Evolutionary conservation across 495 filamentous ascomycete genomes (phyloP).

Genomic region (Penicillium daleae): DNA sequence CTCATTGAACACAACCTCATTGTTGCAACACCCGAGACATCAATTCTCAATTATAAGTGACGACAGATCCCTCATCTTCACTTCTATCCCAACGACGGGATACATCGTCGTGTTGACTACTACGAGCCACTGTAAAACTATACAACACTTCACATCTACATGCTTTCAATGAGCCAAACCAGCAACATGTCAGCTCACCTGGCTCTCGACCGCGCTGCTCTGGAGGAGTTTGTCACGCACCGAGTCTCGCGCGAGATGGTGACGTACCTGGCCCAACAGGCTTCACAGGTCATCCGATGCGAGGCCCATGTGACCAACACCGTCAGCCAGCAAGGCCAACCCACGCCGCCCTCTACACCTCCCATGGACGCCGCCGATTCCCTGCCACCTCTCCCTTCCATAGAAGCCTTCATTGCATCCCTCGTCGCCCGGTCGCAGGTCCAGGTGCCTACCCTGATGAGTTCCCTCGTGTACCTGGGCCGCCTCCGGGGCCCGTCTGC

Average conservation of each 20-base stretch:
- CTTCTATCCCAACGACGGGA: neutral
- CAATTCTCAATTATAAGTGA: neutral
- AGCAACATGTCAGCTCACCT: slow-evolving; percentile 60
- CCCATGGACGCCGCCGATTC: slow-evolving; percentile 54
- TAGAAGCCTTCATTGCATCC: slow-evolving; percentile 89
- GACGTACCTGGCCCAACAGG: slow-evolving; percentile 78
- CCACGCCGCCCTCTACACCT: slow-evolving; percentile 69
- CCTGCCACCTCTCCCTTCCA: slow-evolving; percentile 65
- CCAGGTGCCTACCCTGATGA: slow-evolving; percentile 96
- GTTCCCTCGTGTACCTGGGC: slow-evolving; percentile 87
- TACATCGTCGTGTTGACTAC: neutral
- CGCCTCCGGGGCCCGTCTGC: slow-evolving; percentile 81
- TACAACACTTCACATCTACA: neutral
- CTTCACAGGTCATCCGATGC: slow-evolving; percentile 87
- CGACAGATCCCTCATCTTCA: neutral
- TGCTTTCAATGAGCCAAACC: slow-evolving; percentile 38
- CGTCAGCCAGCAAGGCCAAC: slow-evolving; percentile 62
- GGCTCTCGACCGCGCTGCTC: slow-evolving; percentile 76
- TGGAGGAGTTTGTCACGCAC: slow-evolving; percentile 85
- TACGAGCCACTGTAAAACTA: neutral
- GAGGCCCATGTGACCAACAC: slow-evolving; percentile 58
- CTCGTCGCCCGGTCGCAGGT: slow-evolving; percentile 92
- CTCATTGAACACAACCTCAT: neutral
- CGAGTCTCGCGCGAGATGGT: slow-evolving; percentile 87
- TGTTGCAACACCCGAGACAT: neutral